Base-by-base conservation (phyloP, 176 grass and related monocot species). In the Melocanna baccifera region DNA sequence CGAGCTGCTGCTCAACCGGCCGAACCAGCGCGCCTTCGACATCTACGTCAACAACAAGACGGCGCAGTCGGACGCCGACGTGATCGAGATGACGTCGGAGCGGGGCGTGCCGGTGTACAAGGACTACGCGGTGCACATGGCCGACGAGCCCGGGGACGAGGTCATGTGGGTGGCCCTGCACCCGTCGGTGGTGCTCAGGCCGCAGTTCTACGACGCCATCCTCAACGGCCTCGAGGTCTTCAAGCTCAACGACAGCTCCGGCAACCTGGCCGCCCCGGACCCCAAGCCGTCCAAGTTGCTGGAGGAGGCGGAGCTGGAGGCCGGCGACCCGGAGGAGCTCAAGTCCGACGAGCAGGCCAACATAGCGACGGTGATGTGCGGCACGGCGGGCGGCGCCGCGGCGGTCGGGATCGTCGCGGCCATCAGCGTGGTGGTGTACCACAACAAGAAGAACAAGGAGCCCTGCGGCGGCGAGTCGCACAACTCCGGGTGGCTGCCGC, bases 11-110 rank as follows among this genome's bases (percentile, higher is more conserved):
- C 86, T 89, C 55, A 80, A 32, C 73, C 79, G 85, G n/a, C 61
- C 90, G 62, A 97, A 97, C 82, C 94, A 97, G 86, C 77, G 94
- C 2, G 87, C 81, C 13, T 97, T 97, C 74, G 85, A 93, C 89
- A 90, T 97, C 82, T 97, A 80, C 77, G 67, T 97, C 74, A 90
- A 93, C 94, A 97, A 97, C 94, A 85, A 81, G 84, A 93, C 94
- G 56, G 94, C 91, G 62, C 87, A 81, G 71, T 29, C 84, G 0
- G 89, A 87, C 67, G 89, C 89, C 3, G 94, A 93, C 76, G 91
- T 97, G 12, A 84, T 97, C 62, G 85, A 70, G 28, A 90, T 90
- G 91, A 56, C 88, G 15, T 61, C 85, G 13, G 81, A 70, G 78
- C 84, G 82, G 19, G 89, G 83, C 63, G 89, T 91, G 69, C 94